These are phyloP conservation scores for Starmerella sirachaensis DNA, from an alignment of 805 yeast species.

Conservation along the genomic window DNA sequence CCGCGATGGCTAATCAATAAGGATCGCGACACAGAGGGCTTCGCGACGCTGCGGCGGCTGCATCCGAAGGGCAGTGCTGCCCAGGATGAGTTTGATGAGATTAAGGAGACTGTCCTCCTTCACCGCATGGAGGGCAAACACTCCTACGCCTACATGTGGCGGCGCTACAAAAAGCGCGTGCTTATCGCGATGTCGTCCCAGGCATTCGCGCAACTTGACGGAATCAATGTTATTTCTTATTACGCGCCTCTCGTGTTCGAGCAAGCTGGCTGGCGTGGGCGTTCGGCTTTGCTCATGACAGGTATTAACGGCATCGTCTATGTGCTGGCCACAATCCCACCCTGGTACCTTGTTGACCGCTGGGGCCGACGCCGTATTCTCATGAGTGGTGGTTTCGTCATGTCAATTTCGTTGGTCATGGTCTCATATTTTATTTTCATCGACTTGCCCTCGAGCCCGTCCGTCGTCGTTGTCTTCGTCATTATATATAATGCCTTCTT, in stretches of 20 bases:
- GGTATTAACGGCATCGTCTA: conserved; percentile 62
- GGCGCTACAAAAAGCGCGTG: conserved; percentile 61
- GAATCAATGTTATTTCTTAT: conserved; percentile 84
- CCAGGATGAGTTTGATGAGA: conserved; percentile 59
- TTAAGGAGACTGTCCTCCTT: conserved; percentile 66
- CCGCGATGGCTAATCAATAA: conserved; percentile 85
- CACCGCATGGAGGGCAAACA: conserved; percentile 72
- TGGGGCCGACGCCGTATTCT: conserved; percentile 90
- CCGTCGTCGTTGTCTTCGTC: conserved; percentile 62
- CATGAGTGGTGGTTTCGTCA: conserved; percentile 62
- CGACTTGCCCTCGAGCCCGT: conserved; percentile 46
- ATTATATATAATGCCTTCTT: conserved; percentile 67
- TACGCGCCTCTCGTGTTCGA: conserved; percentile 92
- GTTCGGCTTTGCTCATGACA: conserved; percentile 81
- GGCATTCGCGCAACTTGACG: conserved; percentile 86
- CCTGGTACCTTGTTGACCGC: conserved; percentile 79
- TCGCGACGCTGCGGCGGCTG: conserved; percentile 71
- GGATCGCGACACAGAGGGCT: conserved; percentile 68
- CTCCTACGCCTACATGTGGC: conserved; percentile 63
- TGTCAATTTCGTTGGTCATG: conserved; percentile 57
- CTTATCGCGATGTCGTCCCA: conserved; percentile 84
- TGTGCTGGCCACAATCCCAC: conserved; percentile 60
- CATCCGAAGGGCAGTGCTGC: conserved; percentile 53
- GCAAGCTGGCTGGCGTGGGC: conserved; percentile 88
- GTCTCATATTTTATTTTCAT: conserved; percentile 52